Percentiles rank a stretch among this genome's conserved stretches.
Conservation (phyloP, 495 filamentous ascomycete species). For the Aspergillus olivimuriae region DNA sequence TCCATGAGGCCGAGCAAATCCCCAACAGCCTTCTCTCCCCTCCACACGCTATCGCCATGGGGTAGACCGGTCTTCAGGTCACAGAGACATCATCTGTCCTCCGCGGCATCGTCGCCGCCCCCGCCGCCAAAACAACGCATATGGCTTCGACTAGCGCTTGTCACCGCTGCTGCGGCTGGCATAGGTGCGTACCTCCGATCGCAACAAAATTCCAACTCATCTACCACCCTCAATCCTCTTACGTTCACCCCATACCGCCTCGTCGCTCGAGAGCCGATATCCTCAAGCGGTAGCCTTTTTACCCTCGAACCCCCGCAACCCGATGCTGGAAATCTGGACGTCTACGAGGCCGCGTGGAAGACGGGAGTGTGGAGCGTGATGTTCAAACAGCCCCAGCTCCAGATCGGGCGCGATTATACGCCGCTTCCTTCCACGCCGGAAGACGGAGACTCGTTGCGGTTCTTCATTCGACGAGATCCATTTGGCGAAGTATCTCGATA, state of each 20-base stretch:
- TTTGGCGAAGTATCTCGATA: constrained; percentile 63
- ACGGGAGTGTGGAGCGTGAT: constrained; percentile 78
- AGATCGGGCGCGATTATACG: constrained; percentile 85
- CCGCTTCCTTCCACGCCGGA: constrained; percentile 58
- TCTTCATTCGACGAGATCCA: constrained; percentile 49
- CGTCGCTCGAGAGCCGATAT: constrained; percentile 58
- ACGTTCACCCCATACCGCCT: constrained; percentile 63
- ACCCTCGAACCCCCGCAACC: constrained; percentile 49
- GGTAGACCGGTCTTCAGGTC: too few relatives aligned
- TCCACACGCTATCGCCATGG: constrained; percentile 6
- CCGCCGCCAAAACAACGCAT: constrained; percentile 21
- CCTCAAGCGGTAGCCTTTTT: constrained; percentile 69
- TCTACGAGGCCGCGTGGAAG: constrained; percentile 46
- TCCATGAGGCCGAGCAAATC: background rate
- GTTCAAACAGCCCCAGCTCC: constrained; percentile 87
- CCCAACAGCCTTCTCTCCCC: constrained; percentile 9
- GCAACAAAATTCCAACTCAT: constrained; percentile 18
- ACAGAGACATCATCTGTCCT: too few relatives aligned
- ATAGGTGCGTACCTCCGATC: constrained; percentile 34
- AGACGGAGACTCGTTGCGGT: constrained; percentile 39
- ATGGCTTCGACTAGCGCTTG: constrained; percentile 30
- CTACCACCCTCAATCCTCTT: constrained; percentile 43
- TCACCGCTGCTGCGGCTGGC: constrained; percentile 30
- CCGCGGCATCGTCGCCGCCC: constrained; percentile 17
- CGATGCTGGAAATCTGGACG: constrained; percentile 31